Conservation (phyloP, 306 rosid species). For the Clitoria ternatea region DNA sequence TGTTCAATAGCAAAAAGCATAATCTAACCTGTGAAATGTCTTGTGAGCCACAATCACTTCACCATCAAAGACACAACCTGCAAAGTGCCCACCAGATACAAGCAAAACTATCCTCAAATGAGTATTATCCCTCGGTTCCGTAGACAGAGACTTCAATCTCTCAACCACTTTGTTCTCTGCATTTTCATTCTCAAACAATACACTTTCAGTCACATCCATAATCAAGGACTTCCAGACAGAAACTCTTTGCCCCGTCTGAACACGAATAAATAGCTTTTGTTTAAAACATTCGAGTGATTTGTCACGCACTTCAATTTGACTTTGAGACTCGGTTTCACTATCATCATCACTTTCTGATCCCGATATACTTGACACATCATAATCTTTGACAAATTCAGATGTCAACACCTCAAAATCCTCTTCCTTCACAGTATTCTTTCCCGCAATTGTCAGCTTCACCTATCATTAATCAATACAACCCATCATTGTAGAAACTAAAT, state of each 20-base stretch:
- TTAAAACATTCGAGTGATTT: conserved; percentile 37
- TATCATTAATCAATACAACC: conserved; percentile 35
- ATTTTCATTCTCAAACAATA: conserved; percentile 37
- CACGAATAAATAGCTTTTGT: conserved; percentile 56
- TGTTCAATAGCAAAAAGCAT: neutral
- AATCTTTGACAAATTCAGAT: conserved; percentile 76
- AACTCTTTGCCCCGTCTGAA: conserved; percentile 59
- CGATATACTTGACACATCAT: conserved; percentile 88
- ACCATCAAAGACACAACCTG: conserved; percentile 90
- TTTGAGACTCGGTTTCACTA: conserved; percentile 30
- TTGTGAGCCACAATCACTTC: conserved; percentile 73
- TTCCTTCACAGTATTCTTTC: conserved; percentile 83
- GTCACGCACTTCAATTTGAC: conserved; percentile 22
- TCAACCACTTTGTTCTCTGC: conserved; percentile 41
- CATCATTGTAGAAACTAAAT: neutral
- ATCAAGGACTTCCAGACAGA: conserved; percentile 82
- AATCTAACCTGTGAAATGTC: conserved; percentile 88
- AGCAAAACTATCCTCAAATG: conserved; percentile 72
- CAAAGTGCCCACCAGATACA: conserved; percentile 94
- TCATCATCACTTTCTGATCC: conserved; percentile 87
- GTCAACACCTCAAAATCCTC: conserved; percentile 89
- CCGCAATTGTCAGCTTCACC: conserved; percentile 89
- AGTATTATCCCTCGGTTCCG: conserved; percentile 64
- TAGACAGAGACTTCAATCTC: conserved; percentile 52
- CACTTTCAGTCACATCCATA: conserved; percentile 53